Base-by-base conservation (phyloP, 495 filamentous ascomycete species). In the Usnea hakonensis region DNA sequence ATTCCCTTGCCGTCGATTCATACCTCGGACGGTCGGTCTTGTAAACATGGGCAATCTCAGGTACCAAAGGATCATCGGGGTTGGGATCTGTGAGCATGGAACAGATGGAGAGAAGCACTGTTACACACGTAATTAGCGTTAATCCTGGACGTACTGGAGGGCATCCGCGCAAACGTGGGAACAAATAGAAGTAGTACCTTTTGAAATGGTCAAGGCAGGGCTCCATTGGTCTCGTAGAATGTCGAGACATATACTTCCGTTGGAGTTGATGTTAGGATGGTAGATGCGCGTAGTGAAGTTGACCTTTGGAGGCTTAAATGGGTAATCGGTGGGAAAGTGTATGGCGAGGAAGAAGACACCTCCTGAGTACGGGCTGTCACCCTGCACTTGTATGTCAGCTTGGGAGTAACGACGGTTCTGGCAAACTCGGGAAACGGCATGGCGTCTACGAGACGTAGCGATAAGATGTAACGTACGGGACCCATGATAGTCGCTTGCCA, bases 401-500 rank as follows among this genome's bases (percentile, higher is more conserved):
- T 35, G 16, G 35, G 13, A 28, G 13, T 32, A 1, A 38, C 17
- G 30, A 32, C 3, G 40, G 37, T 11, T 26, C 14, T 28, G 32
- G 37, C 38, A 14, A 19, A 11, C 19, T 35, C 28, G 21, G 36
- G 13, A 23, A 37, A 28, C 17, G 28, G 33, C 53, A 35, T 40
- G 17, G 11, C 14, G 26, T 36, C 2, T 19, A 26, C 19, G 17
- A 41, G 13, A 37, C 40, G 60, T 14, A 57, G 52, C 57, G 43
- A 65, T 28, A 38, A 43, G 52, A 33, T 28, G 63, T 69, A 66
- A 87, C 91, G 85, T 87, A 96, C 93, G 73, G 94, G 94, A 78
- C 94, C 94, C 94, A 98, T 98, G 73, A 98, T 98, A 23, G 94
- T 98, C 62, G 94, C 94, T 85, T 98, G 94, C 94, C 94, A 98